phyloP scores from a whole-genome alignment of 108 stramenopile species.

The Pseudonitzschia multiseries region DNA sequence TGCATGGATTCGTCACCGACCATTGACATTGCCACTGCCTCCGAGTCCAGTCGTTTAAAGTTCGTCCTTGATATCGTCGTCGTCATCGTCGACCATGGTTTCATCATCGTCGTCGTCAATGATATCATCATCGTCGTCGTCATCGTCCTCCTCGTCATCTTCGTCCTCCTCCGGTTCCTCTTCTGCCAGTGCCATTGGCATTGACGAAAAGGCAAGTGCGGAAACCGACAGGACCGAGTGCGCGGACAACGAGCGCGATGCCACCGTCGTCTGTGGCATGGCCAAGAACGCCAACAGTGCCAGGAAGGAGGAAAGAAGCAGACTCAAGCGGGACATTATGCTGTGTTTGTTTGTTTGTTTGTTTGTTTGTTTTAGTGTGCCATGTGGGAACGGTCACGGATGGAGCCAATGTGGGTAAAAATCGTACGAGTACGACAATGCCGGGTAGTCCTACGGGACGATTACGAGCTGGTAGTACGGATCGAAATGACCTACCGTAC shows the following conservation, averaged over 20 bases:
- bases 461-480: too few species aligned
- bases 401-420: too few species aligned
- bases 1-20: too few species aligned
- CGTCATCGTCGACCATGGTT: too few species aligned
- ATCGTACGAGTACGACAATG: too few species aligned
- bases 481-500: too few species aligned
- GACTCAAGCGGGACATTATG: background rate
- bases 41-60: background rate
- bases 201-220: background rate
- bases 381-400: too few species aligned
- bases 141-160: background rate
- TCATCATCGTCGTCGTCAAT: background rate
- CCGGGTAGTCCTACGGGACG: too few species aligned
- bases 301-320: background rate
- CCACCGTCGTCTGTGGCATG: background rate
- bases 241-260: background rate
- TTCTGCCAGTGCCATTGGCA: background rate
- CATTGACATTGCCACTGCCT: too few species aligned
- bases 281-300: background rate
- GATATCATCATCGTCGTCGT: background rate
- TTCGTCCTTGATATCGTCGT: background rate
- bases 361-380: too few species aligned
- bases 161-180: background rate
- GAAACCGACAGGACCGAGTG: background rate
- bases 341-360: too few species aligned